These are phyloP conservation scores for Trametes pubescens DNA, from an alignment of 1,284 basidiomycete species.

Conservation along the genomic window DNA sequence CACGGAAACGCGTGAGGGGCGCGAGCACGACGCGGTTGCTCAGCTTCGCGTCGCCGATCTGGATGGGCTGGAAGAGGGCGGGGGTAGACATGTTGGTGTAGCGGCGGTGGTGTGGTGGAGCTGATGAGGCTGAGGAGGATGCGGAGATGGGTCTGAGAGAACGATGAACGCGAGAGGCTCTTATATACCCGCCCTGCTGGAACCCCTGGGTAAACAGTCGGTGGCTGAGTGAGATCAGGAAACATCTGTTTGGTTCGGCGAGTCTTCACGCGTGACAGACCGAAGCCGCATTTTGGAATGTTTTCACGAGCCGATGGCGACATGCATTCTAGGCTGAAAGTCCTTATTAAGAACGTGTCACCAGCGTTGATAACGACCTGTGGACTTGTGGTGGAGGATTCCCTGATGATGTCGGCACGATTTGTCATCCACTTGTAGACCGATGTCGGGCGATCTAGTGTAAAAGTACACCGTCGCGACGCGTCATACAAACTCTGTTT, in stretches of 20 bases:
- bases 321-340: neutral
- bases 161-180: neutral
- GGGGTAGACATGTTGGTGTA: constrained; percentile 34
- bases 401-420: neutral
- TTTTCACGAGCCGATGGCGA: constrained; percentile 5
- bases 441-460: neutral
- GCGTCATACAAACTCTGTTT: no score
- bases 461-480: no score
- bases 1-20: constrained; percentile 54
- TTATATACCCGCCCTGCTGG: constrained; percentile 6
- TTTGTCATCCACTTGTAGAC: neutral
- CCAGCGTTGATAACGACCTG: neutral
- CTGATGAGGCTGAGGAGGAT: neutral
- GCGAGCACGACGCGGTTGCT: constrained; percentile 57
- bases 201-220: neutral
- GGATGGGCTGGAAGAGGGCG: constrained; percentile 54
- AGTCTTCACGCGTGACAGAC: neutral
- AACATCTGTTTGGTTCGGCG: neutral
- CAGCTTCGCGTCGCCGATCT: constrained; percentile 51
- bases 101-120: constrained; percentile 15
- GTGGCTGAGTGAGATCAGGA: neutral
- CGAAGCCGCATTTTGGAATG: neutral
- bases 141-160: constrained; percentile 1
- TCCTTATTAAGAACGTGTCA: constrained; percentile 1
- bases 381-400: neutral